Evolutionary conservation across 1,139 yeast species (phyloP).

Genomic region (Blastobotrys malaysiensis): DNA sequence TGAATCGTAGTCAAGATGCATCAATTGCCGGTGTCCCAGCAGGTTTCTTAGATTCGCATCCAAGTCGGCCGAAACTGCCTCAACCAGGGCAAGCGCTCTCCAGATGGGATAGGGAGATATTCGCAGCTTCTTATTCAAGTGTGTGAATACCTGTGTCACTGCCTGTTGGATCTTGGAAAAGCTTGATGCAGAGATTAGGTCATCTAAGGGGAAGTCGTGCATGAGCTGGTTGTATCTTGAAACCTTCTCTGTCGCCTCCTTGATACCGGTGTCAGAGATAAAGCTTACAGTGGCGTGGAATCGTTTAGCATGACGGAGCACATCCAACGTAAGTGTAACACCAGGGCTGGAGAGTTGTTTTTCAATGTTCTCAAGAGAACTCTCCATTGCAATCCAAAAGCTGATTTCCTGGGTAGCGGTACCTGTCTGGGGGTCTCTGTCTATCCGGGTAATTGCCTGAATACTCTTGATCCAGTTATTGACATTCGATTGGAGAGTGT

Average conservation of each 20-base stretch:
- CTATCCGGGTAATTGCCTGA: slow-evolving; percentile 50
- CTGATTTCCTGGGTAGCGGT: slow-evolving; percentile 63
- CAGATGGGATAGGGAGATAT: slow-evolving; percentile 59
- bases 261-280: slow-evolving; percentile 64
- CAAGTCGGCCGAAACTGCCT: slow-evolving; percentile 48
- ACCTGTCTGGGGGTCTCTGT: slow-evolving; percentile 51
- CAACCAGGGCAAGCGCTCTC: slow-evolving; percentile 60
- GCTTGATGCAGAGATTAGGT: slow-evolving; percentile 47
- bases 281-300: slow-evolving; percentile 74
- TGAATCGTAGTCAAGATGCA: slow-evolving; percentile 35
- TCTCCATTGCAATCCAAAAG: slow-evolving; percentile 76
- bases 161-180: slow-evolving; percentile 44
- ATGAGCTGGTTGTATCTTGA: slow-evolving; percentile 56
- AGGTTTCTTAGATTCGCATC: slow-evolving; percentile 15
- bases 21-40: slow-evolving; percentile 29
- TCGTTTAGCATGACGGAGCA: slow-evolving; percentile 66
- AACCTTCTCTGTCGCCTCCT: slow-evolving; percentile 50
- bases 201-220: slow-evolving; percentile 65
- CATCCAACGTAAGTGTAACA: slow-evolving; percentile 53
- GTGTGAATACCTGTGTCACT: slow-evolving; percentile 49
- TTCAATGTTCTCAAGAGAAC: slow-evolving; percentile 51
- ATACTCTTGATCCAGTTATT: slow-evolving; percentile 69
- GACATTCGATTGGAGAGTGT: slow-evolving; percentile 59
- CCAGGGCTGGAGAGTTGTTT: slow-evolving; percentile 54
- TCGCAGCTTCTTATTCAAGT: slow-evolving; percentile 55